Percentiles rank a stretch among this genome's conserved stretches.
These are phyloP conservation scores for Cladosporium halotolerans DNA, from an alignment of 2,329 filamentous ascomycete genomes.

Conservation along the genomic window DNA sequence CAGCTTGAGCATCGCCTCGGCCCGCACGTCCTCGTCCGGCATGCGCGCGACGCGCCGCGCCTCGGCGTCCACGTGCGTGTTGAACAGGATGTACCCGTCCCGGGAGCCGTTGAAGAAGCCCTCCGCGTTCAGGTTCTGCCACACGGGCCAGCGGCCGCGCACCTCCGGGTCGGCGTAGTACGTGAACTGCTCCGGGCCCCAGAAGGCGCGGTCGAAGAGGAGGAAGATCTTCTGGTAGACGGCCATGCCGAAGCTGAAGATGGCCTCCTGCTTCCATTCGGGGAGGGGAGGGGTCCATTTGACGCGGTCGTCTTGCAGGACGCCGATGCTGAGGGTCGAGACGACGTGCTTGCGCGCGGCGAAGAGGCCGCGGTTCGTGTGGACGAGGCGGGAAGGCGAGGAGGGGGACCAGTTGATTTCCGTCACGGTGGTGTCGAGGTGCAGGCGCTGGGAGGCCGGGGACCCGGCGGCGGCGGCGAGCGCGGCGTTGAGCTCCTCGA, in stretches of 20 bases:
- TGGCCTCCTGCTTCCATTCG: conserved; percentile 57
- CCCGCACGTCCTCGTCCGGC: conserved; percentile 51
- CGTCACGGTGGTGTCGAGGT: conserved; percentile 7
- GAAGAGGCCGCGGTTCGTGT: conserved; percentile 23
- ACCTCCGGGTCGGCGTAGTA: conserved; percentile 46
- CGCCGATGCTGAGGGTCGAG: conserved; percentile 62
- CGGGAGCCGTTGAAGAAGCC: conserved; percentile 48
- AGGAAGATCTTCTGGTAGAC: conserved; percentile 70
- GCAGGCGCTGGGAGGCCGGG: not conserved
- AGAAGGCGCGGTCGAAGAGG: conserved; percentile 63
- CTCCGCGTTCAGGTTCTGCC: conserved; percentile 54
- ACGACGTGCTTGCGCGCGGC: conserved; percentile 51
- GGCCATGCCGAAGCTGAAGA: conserved; percentile 61
- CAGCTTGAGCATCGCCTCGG: conserved; percentile 53
- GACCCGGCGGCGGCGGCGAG: not conserved
- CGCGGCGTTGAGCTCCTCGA: conserved; percentile 6
- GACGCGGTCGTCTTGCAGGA: conserved; percentile 57
- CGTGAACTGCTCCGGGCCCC: conserved; percentile 51
- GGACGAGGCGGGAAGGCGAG: conserved; percentile 19
- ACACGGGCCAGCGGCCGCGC: conserved; percentile 54
- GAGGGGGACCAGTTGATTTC: conserved; percentile 1
- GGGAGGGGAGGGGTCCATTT: conserved; percentile 55
- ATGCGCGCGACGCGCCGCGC: conserved; percentile 55
- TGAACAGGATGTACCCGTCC: conserved; percentile 58
- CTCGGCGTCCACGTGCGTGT: conserved; percentile 53